Evolutionary conservation across 345 rosid species (phyloP).

Genomic region (Linum trigynum): DNA sequence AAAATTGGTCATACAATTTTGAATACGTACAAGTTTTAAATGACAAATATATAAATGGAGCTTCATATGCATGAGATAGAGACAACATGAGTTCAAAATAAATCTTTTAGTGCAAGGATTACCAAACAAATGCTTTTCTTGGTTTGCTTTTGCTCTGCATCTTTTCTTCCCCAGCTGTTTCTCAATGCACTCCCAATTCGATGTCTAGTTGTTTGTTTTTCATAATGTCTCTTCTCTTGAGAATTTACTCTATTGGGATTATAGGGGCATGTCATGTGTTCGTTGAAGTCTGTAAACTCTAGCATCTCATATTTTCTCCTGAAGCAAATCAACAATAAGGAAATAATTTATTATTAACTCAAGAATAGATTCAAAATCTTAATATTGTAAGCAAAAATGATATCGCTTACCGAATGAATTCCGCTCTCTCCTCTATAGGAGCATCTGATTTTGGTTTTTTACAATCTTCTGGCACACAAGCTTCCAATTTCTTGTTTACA

Average conservation of each 20-base stretch:
- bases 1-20: neutral
- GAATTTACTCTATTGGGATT: conserved; percentile 30
- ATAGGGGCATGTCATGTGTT: conserved; percentile 30
- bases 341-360: neutral
- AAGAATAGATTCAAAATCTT: conserved; percentile 11
- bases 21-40: too few species aligned
- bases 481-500: conserved; percentile 72
- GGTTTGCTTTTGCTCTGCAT: conserved; percentile 43
- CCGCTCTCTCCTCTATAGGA: conserved; percentile 61
- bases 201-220: conserved; percentile 50
- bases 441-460: conserved; percentile 77
- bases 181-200: conserved; percentile 74
- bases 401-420: conserved; percentile 55
- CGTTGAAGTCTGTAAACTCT: conserved; percentile 43
- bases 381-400: conserved; percentile 8
- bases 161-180: conserved; percentile 89
- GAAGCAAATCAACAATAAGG: neutral
- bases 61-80: too few species aligned
- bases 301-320: conserved; percentile 81
- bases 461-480: conserved; percentile 44
- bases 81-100: neutral
- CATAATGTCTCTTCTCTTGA: conserved; percentile 35
- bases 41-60: too few species aligned
- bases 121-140: conserved; percentile 75
- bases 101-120: conserved; percentile 8